Conservation (phyloP, 2,329 filamentous ascomycete genomes). For the Xylaria sp. region DNA sequence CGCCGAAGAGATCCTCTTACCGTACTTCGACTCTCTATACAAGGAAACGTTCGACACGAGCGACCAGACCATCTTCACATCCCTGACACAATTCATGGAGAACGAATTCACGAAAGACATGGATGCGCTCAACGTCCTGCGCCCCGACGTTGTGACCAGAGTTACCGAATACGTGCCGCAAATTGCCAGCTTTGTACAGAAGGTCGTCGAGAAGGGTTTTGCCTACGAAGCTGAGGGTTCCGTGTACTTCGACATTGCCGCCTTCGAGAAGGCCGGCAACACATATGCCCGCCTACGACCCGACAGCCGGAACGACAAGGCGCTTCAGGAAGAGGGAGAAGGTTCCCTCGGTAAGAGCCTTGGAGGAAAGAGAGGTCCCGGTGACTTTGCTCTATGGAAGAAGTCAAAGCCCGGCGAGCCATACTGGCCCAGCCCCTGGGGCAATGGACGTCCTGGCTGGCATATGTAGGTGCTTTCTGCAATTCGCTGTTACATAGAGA, state of each 20-base stretch:
- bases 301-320: conserved; percentile 77
- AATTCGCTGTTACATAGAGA: neutral
- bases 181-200: conserved; percentile 79
- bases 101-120: conserved; percentile 85
- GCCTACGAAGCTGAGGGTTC: conserved; percentile 79
- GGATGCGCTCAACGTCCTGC: conserved; percentile 75
- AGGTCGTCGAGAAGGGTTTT: conserved; percentile 78
- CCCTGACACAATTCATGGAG: conserved; percentile 81
- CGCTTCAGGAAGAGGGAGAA: conserved; percentile 81
- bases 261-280: conserved; percentile 80
- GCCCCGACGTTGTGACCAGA: conserved; percentile 74
- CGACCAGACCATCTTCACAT: conserved; percentile 72
- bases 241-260: conserved; percentile 87
- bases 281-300: conserved; percentile 81
- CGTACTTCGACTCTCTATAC: conserved; percentile 71
- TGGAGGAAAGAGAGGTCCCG: conserved; percentile 64
- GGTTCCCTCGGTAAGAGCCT: conserved; percentile 65
- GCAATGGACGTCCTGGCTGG: conserved; percentile 84
- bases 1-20: conserved; percentile 64
- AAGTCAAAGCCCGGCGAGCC: conserved; percentile 87
- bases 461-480: conserved; percentile 56
- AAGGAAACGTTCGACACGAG: conserved; percentile 57
- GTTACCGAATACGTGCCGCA: conserved; percentile 91
- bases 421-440: conserved; percentile 84
- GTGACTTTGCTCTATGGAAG: conserved; percentile 94